Evolutionary conservation across 768 basidiomycete genomes (phyloP).

Genomic region (Termitomyces sp.): DNA sequence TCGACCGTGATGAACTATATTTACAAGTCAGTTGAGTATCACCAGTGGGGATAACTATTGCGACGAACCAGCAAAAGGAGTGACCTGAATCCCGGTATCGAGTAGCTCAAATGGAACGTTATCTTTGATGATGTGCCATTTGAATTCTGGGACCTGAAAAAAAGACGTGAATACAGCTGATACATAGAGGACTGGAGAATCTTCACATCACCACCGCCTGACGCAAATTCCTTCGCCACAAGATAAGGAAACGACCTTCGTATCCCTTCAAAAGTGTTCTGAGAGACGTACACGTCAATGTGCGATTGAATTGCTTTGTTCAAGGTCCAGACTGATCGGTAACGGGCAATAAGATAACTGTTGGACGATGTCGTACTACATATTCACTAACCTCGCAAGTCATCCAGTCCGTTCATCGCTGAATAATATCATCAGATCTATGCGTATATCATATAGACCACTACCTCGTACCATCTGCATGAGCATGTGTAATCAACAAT

Average conservation of each 20-base stretch:
- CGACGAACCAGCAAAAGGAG: constrained; percentile 58
- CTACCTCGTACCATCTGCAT: constrained; percentile 58
- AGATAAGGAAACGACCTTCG: constrained; percentile 78
- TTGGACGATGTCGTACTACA: neutral
- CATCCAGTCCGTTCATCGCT: constrained; percentile 90
- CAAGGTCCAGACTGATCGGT: constrained; percentile 64
- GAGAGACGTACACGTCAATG: constrained; percentile 71
- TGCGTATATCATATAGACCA: neutral
- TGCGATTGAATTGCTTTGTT: constrained; percentile 54
- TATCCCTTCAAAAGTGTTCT: constrained; percentile 59
- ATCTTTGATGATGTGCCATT: constrained; percentile 77
- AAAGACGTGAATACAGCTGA: neutral
- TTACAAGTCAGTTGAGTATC: constrained; percentile 4
- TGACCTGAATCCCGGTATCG: constrained; percentile 55
- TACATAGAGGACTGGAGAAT: constrained; percentile 1
- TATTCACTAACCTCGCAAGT: constrained; percentile 61
- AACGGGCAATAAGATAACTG: constrained; percentile 3
- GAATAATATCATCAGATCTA: constrained; percentile 1
- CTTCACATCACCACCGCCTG: constrained; percentile 73
- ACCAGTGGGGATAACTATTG: neutral
- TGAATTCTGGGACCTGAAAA: constrained; percentile 72
- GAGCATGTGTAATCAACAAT: constrained; percentile 81
- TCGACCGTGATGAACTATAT: constrained; percentile 68
- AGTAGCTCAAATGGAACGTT: constrained; percentile 61
- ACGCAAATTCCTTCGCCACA: constrained; percentile 65